Evolutionary conservation across 1,284 basidiomycete genomes (phyloP).

Genomic region (Sporisorium graminicola): DNA sequence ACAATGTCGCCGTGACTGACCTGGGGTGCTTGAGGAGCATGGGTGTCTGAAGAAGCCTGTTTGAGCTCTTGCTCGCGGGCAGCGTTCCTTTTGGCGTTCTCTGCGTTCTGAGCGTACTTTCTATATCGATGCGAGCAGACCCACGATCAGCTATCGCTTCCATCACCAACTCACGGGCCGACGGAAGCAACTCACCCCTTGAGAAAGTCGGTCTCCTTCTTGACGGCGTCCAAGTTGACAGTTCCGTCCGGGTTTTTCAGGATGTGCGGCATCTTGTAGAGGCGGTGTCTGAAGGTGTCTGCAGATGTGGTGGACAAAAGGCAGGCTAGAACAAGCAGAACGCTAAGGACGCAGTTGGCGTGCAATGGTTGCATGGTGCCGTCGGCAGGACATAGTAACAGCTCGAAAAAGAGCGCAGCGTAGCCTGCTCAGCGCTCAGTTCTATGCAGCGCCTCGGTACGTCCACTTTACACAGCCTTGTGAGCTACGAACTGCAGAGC

Average conservation of each 20-base stretch:
- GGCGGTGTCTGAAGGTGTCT: background rate
- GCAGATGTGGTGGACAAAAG: slow-evolving; percentile 11
- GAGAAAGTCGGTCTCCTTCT: slow-evolving; percentile 40
- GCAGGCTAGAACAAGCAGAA: slow-evolving; percentile 6
- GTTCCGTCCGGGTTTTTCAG: slow-evolving; percentile 53
- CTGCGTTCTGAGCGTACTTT: slow-evolving; percentile 52
- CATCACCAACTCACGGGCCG: background rate
- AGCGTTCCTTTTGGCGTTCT: slow-evolving; percentile 45
- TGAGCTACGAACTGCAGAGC: background rate
- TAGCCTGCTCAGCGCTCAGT: background rate
- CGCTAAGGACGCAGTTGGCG: background rate
- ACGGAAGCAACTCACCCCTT: slow-evolving; percentile 38
- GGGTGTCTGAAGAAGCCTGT: slow-evolving; percentile 4
- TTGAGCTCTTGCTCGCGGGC: slow-evolving; percentile 21
- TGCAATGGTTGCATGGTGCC: background rate
- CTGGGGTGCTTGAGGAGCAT: slow-evolving; percentile 7
- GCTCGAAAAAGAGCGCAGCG: background rate
- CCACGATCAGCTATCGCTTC: background rate
- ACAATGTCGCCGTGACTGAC: slow-evolving; percentile 29
- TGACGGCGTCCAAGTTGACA: slow-evolving; percentile 52
- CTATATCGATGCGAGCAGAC: slow-evolving; percentile 3
- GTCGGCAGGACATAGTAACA: background rate
- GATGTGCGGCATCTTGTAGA: slow-evolving; percentile 33
- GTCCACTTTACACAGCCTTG: background rate
- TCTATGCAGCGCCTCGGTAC: background rate